Base-by-base conservation (phyloP, 2,329 filamentous ascomycete species). In the Colletotrichum graminicola region DNA sequence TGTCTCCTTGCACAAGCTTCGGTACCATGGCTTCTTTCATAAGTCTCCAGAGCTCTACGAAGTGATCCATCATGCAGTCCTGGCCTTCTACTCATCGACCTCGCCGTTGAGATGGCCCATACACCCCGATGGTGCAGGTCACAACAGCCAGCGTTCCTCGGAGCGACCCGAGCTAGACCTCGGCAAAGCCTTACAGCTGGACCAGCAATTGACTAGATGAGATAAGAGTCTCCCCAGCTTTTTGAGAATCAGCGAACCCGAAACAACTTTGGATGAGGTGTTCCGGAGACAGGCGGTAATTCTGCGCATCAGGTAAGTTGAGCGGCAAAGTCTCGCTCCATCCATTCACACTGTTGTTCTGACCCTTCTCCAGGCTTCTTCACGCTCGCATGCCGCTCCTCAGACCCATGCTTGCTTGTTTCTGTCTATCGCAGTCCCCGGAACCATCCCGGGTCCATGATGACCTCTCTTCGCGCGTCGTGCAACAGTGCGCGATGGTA, bases 41-140 rank as follows among this genome's bases (percentile, higher is more conserved):
- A 77, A 80, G 49, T 80, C 80, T 0, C 75, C 81, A 5, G 77
- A 79, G 43, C 73, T 82, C 0, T 82, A 82, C n/a, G 80, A 82
- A 43, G 80, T 82, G 18, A 81, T 79, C 7, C 77, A 82, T 12
- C 76, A 76, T 12, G 77, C 76, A 0, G 79, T 80, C 47, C 69
- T 76, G 5, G 76, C 75, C 0, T 75, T 81, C 2, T 81, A 81
- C 34, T 77, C 76, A 0, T 32, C 73, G 3, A 3, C 60, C 0
- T 67, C 18, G 67, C 32, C 32, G 4, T 14, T 43, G 14, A 68
- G 55, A 14, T 67, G 64, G 34, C n/a, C 51, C 5, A 51, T 4
- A 3, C 45, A 67, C 8, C 36, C 61, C 16, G 16, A 18, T 8
- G 49, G 23, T 26, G 34, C 34, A n/a, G 34, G 16, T 14, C 16